Evolutionary conservation across 805 yeast species (phyloP), one percentile per base, ranked within the genome.

Genomic region (Candida broadrunensis): DNA sequence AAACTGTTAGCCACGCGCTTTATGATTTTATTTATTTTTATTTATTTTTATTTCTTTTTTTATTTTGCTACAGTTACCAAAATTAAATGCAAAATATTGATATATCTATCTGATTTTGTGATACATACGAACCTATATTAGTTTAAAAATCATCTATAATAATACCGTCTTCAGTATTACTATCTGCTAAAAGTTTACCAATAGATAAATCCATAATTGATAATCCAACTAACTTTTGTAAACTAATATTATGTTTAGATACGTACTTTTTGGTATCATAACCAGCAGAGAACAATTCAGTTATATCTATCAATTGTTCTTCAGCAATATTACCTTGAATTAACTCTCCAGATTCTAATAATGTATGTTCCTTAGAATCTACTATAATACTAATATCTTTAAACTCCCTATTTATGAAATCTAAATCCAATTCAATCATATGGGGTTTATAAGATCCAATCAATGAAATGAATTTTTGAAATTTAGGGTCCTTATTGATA

Each of bases 381-480:
- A 81, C 85, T 5, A 82, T 58, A 23, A 82, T 70, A 41, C 69
- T 65, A 9, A 57, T 49, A 1, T 47, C 44, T 14, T 72, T 56
- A 42, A 70, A 50, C 16, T 50, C 55, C n/a, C 18, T 29, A 3
- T 54, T 50, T 9, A 78, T 61, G 30, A 75, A 59, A 2, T 61
- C 58, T 19, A 60, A 60, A 45, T 80, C 85, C 38, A 80, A 71
- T 57, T 82, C 88, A 30, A 67, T 67, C 88, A 82, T 81, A 45
- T 75, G 73, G 12, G 86, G 86, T 54, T 80, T 79, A 55, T 81
- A 82, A 15, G 84, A 77, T 1, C 88, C 88, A 50, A 82, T 81
- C 24, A 81, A 60, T 13, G 81, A 75, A 34, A 82, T 72, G 55
- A 72, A 82, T 24, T 51, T 58, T 38, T 43, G 51, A 26, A 17